Evolutionary conservation across 495 filamentous ascomycete genomes (phyloP).

Genomic region (Penicillium cinerascens): DNA sequence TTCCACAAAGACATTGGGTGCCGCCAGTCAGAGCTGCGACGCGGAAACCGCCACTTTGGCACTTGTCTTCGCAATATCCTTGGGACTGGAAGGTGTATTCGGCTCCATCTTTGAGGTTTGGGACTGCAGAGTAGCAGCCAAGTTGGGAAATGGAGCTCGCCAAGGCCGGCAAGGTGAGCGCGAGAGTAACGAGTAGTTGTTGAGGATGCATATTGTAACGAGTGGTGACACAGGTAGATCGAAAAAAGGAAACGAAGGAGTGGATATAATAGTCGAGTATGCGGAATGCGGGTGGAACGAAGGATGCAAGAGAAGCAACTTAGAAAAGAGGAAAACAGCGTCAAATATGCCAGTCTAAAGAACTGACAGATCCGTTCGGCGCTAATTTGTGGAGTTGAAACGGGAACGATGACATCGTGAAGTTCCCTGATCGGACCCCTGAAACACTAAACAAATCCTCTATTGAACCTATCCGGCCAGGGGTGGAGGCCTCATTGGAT

Average conservation of each 20-base stretch:
- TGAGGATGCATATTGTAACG: constrained; percentile 15
- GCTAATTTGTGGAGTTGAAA: constrained; percentile 4
- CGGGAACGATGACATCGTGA: constrained; percentile 8
- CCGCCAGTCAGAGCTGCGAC: constrained; percentile 32
- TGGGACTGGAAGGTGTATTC: constrained; percentile 28
- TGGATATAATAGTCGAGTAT: background rate
- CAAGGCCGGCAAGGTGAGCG: constrained; percentile 24
- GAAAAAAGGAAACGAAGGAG: background rate
- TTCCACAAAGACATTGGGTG: constrained; percentile 35
- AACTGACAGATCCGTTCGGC: constrained; percentile 6
- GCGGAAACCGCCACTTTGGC: constrained; percentile 20
- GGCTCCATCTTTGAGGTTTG: constrained; percentile 15
- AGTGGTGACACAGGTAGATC: background rate
- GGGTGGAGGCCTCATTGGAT: constrained; percentile 1
- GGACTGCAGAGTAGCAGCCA: constrained; percentile 37
- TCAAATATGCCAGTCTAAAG: background rate
- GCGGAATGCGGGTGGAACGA: constrained; percentile 10
- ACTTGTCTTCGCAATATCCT: constrained; percentile 31
- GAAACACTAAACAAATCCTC: constrained; percentile 13
- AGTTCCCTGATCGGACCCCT: constrained; percentile 2
- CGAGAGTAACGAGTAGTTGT: constrained; percentile 20
- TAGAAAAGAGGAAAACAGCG: background rate
- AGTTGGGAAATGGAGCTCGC: constrained; percentile 7
- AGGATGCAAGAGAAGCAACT: background rate
- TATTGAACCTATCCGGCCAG: constrained; percentile 5